Percentiles rank a stretch among this genome's conserved stretches.
Conservation (phyloP, 495 filamentous ascomycete genomes). For the Xylaria castorea region DNA sequence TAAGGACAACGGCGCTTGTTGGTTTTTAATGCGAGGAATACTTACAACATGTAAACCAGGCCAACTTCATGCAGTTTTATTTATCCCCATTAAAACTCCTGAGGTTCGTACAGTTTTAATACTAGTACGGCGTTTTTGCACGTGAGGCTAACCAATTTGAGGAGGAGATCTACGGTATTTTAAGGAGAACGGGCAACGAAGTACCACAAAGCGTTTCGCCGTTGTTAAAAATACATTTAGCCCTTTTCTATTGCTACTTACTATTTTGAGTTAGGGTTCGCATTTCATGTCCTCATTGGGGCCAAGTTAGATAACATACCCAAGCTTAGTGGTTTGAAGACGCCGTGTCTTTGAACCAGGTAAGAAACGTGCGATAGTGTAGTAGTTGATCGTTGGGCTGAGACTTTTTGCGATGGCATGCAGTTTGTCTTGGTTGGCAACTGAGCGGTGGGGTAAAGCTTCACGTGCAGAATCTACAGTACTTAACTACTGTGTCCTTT, state of each 20-base stretch:
- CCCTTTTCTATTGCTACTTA: not conserved
- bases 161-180: conserved; percentile 6
- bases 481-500: not conserved
- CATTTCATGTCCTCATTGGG: not conserved
- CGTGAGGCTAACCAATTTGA: not conserved
- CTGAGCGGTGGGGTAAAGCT: conserved; percentile 1
- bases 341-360: not conserved
- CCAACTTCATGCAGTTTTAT: conserved; percentile 9
- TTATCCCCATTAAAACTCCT: not conserved
- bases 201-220: conserved; percentile 6
- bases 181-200: not conserved
- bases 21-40: not conserved
- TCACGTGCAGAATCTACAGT: not conserved
- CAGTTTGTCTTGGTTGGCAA: not conserved
- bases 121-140: not conserved
- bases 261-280: not conserved
- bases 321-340: not conserved
- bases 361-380: not conserved
- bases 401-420: not conserved
- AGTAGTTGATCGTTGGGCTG: not conserved
- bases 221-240: conserved; percentile 21
- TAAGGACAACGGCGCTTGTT: not conserved
- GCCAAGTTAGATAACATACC: not conserved
- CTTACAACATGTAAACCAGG: not conserved
- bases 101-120: not conserved